These are phyloP conservation scores for Macrolepiota albuminosa DNA, from an alignment of 768 basidiomycete genomes.

Conservation along the genomic window DNA sequence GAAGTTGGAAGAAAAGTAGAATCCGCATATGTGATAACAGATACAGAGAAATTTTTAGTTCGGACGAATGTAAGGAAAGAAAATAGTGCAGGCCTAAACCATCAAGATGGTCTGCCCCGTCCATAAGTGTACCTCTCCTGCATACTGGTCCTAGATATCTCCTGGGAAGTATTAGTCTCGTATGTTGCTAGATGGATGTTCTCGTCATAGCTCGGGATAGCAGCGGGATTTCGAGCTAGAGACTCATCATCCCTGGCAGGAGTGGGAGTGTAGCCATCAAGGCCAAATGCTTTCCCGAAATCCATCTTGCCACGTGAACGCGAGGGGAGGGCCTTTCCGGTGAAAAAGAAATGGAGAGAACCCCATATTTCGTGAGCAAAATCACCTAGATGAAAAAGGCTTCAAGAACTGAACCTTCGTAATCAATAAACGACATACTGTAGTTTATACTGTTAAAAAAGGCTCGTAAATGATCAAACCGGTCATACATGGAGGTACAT, in stretches of 20 bases:
- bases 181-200: constrained; percentile 14
- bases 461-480: neutral
- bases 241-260: neutral
- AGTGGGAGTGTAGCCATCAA: constrained; percentile 10
- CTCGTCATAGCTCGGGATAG: constrained; percentile 18
- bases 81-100: neutral
- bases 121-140: constrained; percentile 1
- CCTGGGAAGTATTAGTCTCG: constrained; percentile 2
- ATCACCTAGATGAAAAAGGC: constrained; percentile 39
- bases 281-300: constrained; percentile 37
- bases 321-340: constrained; percentile 24
- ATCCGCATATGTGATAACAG: neutral
- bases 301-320: constrained; percentile 20
- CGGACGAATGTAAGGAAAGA: neutral
- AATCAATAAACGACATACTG: constrained; percentile 13
- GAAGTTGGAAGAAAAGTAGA: neutral
- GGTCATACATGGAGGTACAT: constrained; percentile 16
- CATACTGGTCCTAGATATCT: neutral
- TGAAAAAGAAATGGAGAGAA: constrained; percentile 60
- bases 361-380: constrained; percentile 59
- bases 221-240: constrained; percentile 4
- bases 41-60: neutral
- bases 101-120: neutral
- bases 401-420: neutral
- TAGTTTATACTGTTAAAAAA: constrained; percentile 27